Conservation (phyloP, 495 filamentous ascomycete genomes). For the Sporormia fimetaria region DNA sequence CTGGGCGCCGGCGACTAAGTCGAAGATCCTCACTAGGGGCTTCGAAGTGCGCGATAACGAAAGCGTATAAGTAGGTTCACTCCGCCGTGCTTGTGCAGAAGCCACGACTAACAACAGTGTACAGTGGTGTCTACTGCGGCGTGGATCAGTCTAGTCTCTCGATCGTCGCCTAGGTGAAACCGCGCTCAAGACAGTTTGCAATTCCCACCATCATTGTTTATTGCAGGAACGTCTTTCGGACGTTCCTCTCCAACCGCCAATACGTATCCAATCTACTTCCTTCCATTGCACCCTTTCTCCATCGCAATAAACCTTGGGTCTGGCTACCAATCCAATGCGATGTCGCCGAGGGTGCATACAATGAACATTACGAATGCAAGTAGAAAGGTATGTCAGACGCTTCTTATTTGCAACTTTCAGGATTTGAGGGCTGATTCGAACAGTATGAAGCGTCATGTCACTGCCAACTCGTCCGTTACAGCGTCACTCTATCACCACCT, state of each 20-base stretch:
- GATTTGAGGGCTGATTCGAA: background rate
- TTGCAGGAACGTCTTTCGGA: conserved; percentile 2
- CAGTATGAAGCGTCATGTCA: conserved; percentile 23
- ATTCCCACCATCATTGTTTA: conserved; percentile 7
- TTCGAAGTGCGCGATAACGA: no score
- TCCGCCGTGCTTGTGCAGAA: no score
- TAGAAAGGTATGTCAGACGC: conserved; percentile 8
- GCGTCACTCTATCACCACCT: conserved; percentile 26
- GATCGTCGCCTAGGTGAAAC: no score
- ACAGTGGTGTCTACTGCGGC: no score
- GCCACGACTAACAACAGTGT: no score
- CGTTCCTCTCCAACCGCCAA: conserved; percentile 11
- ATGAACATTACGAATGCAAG: background rate
- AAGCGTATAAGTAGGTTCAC: no score
- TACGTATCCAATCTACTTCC: conserved; percentile 23
- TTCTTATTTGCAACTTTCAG: conserved; percentile 1
- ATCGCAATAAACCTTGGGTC: conserved; percentile 18
- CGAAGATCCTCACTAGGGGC: no score
- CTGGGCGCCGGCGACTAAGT: no score
- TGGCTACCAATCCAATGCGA: background rate
- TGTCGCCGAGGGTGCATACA: conserved; percentile 12
- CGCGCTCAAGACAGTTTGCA: conserved; percentile 3
- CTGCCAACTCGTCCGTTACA: conserved; percentile 20
- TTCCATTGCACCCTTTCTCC: conserved; percentile 22
- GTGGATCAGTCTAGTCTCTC: no score